phyloP scores from a whole-genome alignment of 208 protist species.

The Trypanosoma conorhini region DNA sequence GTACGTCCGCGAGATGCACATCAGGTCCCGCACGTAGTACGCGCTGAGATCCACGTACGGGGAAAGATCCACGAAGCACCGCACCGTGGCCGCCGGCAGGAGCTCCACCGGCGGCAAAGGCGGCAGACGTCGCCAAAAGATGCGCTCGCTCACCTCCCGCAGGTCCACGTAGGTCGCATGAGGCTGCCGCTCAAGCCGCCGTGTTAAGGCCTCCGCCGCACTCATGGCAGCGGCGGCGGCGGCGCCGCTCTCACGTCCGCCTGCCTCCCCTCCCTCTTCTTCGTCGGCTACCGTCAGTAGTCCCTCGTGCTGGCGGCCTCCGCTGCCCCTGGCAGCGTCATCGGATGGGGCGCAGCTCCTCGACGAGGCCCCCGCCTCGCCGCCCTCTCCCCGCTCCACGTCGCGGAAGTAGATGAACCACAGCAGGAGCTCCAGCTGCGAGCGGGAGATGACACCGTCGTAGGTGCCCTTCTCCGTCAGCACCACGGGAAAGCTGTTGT shows the following conservation, averaged over 20 bases:
- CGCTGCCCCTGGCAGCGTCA: background rate
- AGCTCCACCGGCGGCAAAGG: constrained; percentile 32
- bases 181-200: constrained; percentile 4
- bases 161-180: constrained; percentile 48
- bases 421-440: constrained; percentile 55
- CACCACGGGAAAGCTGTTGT: constrained; percentile 91
- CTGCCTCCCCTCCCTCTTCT: background rate
- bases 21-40: constrained; percentile 55
- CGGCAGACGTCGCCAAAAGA: constrained; percentile 57
- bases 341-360: background rate
- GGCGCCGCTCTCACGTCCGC: background rate
- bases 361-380: background rate
- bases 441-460: constrained; percentile 47
- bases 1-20: constrained; percentile 70
- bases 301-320: background rate
- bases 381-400: constrained; percentile 20
- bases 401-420: constrained; percentile 62
- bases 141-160: constrained; percentile 43
- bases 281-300: background rate
- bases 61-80: constrained; percentile 24
- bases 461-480: constrained; percentile 38
- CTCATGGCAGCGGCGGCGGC: background rate
- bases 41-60: constrained; percentile 67
- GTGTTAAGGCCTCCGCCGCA: background rate
- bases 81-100: constrained; percentile 26